Conservation (phyloP, 306 rosid genomes). For the Bauhinia variegata region DNA sequence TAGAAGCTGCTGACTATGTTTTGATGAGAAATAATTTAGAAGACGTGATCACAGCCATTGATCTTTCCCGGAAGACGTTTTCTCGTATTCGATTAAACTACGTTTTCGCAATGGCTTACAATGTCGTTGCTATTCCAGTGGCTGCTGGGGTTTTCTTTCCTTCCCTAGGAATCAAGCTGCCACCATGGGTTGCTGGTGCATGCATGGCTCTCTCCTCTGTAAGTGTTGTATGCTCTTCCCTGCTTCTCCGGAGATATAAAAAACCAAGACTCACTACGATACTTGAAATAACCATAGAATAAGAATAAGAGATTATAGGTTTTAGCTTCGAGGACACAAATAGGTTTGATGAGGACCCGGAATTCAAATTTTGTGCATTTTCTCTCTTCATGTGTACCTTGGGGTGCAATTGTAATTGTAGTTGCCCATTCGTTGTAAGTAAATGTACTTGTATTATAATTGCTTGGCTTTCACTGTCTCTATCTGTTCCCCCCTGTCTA, state of each 20-base stretch:
- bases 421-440: conserved; percentile 57
- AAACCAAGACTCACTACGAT: conserved; percentile 78
- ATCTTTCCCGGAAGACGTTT: conserved; percentile 87
- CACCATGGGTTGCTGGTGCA: conserved; percentile 99
- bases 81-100: conserved; percentile 79
- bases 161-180: conserved; percentile 69
- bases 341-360: conserved; percentile 37
- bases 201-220: conserved; percentile 98
- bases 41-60: conserved; percentile 96
- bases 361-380: conserved; percentile 53
- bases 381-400: conserved; percentile 17
- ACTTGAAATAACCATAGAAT: conserved; percentile 87
- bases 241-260: conserved; percentile 82
- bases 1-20: conserved; percentile 92
- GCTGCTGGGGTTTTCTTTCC: conserved; percentile 90
- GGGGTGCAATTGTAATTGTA: conserved; percentile 45
- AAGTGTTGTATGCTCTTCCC: conserved; percentile 89
- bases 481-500: too few species aligned
- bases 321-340: conserved; percentile 37
- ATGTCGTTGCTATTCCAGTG: conserved; percentile 79
- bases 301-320: conserved; percentile 39
- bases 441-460: conserved; percentile 42
- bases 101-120: conserved; percentile 89
- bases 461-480: background rate
- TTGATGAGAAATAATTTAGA: conserved; percentile 91